Evolutionary conservation across 2,329 filamentous ascomycete genomes (phyloP), one percentile per base, ranked within the genome.

Genomic region (Fusarium graminum): DNA sequence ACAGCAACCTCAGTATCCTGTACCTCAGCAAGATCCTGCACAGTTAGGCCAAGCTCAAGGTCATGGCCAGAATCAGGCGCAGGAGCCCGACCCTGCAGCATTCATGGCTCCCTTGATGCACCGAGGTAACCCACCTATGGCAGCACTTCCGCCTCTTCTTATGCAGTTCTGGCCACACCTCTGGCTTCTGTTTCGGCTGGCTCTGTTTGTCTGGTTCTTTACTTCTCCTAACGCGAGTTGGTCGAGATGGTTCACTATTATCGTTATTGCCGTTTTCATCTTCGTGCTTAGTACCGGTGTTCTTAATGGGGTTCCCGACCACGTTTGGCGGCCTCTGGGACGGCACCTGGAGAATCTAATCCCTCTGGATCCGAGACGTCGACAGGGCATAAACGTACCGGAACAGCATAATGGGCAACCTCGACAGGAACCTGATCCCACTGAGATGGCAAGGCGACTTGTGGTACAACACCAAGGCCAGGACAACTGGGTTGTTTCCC

Each of bases 191-290:
- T 77, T 87, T 34, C 83, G 88, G 9, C 76, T 90, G 10, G 79
- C 81, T 12, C 75, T 86, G 7, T 88, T 90, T 72, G 82, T 90
- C 13, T 90, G 86, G 86, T 87, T 88, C 76, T 89, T 90, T 62
- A 89, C 87, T 1, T 82, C 83, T 11, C 83, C 85, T 0, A 81
- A 82, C 42, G 80, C 83, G 3, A 88, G 82, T 69, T 89, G 86
- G 86, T 82, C 82, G 10, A 82, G 87, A 45, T 88, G 84, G 83
- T 69, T 86, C 9, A 83, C 83, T 19, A 82, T 90, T 22, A 78
- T 86, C 40, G 77, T 80, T 8, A 78, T 88, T 30, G 86, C 87
- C 8, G 67, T 85, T 26, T 76, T 82, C 30, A 80, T 90, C 25
- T 87, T 90, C 61, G 76, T 88, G n/a, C 70, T 85, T 16, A 88